Conservation (phyloP, 139 green algal genomes). For the Deuterostichococcus epilithicus region DNA sequence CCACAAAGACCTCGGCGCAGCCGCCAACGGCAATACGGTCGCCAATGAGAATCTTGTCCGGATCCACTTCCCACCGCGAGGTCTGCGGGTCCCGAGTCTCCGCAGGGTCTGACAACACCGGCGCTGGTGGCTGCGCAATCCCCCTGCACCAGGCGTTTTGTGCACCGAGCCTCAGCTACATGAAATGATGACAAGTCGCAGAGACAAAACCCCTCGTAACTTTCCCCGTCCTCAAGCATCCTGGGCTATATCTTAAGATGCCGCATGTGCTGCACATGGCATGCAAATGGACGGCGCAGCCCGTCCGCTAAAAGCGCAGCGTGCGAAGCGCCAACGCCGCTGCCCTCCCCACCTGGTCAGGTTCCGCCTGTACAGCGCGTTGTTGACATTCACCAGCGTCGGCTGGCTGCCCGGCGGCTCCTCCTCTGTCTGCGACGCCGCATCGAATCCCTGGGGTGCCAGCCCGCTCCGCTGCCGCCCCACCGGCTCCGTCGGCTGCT, state of each 20-base stretch:
- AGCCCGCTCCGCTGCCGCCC: not conserved
- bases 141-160: not conserved
- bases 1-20: constrained; percentile 6
- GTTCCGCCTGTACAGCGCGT: not conserved
- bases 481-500: too few species aligned
- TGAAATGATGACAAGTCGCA: too few species aligned
- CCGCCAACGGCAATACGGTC: constrained; percentile 4
- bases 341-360: not conserved
- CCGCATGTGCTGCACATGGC: too few species aligned
- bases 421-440: not conserved
- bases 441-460: not conserved
- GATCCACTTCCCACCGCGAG: constrained; percentile 1
- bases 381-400: not conserved
- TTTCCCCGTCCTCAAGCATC: too few species aligned
- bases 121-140: not conserved
- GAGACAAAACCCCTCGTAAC: too few species aligned
- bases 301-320: too few species aligned
- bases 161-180: too few species aligned
- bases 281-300: too few species aligned
- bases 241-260: too few species aligned
- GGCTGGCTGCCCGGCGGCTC: not conserved
- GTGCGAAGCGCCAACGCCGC: too few species aligned
- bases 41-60: not conserved
- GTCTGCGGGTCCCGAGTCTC: not conserved
- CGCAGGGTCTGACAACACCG: too few species aligned